A percentile compares a stretch with the other conserved stretches of the same genome.
phyloP scores from a whole-genome alignment of 176 grass and related monocot genomes.

The Themeda triandra region DNA sequence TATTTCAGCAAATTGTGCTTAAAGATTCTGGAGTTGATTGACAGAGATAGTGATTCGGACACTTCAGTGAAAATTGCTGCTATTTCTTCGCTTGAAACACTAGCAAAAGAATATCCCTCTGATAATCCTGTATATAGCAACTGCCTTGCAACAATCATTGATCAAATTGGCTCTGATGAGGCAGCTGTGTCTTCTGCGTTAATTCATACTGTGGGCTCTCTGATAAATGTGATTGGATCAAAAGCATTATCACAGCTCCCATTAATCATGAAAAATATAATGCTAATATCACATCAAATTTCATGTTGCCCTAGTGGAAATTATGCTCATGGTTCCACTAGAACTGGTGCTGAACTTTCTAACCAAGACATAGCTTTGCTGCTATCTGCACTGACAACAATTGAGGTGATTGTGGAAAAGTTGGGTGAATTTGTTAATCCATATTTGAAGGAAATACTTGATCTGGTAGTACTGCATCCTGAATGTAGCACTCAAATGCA shows the following conservation, averaged over 20 bases:
- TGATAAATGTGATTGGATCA: constrained; percentile 81
- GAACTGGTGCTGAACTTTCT: constrained; percentile 23
- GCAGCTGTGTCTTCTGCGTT: constrained; percentile 53
- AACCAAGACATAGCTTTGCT: constrained; percentile 38
- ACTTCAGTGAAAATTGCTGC: constrained; percentile 61
- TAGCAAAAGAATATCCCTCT: constrained; percentile 70
- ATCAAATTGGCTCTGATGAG: constrained; percentile 60
- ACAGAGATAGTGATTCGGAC: constrained; percentile 33
- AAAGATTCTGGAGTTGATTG: constrained; percentile 75
- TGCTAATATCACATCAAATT: constrained; percentile 60
- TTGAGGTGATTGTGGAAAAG: constrained; percentile 78
- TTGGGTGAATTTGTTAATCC: constrained; percentile 91
- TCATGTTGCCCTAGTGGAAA: constrained; percentile 50
- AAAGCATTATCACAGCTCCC: constrained; percentile 75
- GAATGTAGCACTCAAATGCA: constrained; percentile 55
- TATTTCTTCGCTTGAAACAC: constrained; percentile 77
- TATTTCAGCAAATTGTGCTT: constrained; percentile 64
- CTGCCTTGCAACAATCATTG: constrained; percentile 56
- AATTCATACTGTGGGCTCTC: constrained; percentile 60
- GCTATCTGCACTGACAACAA: constrained; percentile 55
- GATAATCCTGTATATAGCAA: constrained; percentile 62
- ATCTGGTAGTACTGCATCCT: constrained; percentile 71
- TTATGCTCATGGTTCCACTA: constrained; percentile 9
- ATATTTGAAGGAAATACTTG: constrained; percentile 71
- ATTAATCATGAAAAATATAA: constrained; percentile 74